Base-by-base conservation (phyloP, 768 basidiomycete genomes). In the Termitomyces sp. region DNA sequence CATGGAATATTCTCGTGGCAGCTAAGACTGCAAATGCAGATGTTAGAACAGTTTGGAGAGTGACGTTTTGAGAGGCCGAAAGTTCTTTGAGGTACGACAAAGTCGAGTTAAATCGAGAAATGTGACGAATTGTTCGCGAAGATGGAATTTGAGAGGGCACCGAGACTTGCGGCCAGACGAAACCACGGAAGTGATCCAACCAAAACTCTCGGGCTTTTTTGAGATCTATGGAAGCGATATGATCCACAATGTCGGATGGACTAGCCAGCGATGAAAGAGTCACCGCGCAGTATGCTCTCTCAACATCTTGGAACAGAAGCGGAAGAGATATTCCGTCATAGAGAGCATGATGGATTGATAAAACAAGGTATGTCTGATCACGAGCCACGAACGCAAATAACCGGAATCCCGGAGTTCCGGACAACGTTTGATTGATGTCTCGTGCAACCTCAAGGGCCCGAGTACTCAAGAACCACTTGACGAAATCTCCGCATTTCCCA, bases 311-410 rank as follows among this genome's bases (percentile, higher is more conserved):
- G 40, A 72, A 59, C 8, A 73, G 48, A 16, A 62, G 54, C 2
- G 69, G 70, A 42, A 73, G 67, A 12, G 69, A 70, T 8, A 66
- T 65, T 19, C 70, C 72, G 55, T 73, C 72, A 37, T 70, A 73
- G n/a, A 72, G 54, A 1, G 70, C 65, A 48, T 73, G 72, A 44
- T 73, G 72, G 21, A 73, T 68, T 14, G 72, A 73, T 34, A 70
- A 50, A 8, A 60, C 67, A 25, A 71, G 52, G 50, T 64, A 66
- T 11, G 34, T 58, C 3, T 50, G 37, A n/a, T 39, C 35, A 3
- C 28, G 25, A 7, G 63, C 52, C 4, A 37, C 47, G 59, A 63
- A 73, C 17, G 43, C 44, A 8, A 57, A 61, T 12, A 71, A 42
- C 28, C 66, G 66, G 49, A 69, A 68, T 12, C 67, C 65, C 11